Evolutionary conservation across 371 early-diverging fungal genomes (phyloP).

Genomic region (Mortierella sp.): DNA sequence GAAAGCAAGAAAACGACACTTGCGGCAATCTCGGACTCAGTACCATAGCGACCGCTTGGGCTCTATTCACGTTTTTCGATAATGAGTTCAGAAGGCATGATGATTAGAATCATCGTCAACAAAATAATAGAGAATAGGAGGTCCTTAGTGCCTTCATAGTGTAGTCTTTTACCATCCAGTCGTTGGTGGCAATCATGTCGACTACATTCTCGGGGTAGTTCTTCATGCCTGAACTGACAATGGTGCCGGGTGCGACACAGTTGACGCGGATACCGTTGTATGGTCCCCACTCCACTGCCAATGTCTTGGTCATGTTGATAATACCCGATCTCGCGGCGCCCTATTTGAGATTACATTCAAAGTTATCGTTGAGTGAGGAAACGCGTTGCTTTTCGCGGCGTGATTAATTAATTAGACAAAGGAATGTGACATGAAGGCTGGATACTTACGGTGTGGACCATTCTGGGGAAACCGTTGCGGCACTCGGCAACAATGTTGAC

Average conservation of each 20-base stretch:
- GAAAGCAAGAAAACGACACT: constrained; percentile 63
- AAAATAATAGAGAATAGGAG: not conserved
- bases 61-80: constrained; percentile 30
- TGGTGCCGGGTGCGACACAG: constrained; percentile 70
- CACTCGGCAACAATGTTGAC: constrained; percentile 67
- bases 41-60: constrained; percentile 65
- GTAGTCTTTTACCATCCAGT: constrained; percentile 53
- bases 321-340: constrained; percentile 54
- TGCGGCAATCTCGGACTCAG: constrained; percentile 65
- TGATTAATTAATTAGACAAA: not conserved
- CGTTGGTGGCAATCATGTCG: constrained; percentile 32
- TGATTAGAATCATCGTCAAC: not conserved
- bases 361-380: constrained; percentile 13
- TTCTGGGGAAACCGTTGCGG: constrained; percentile 60
- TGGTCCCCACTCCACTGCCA: constrained; percentile 67
- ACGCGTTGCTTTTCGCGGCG: not conserved
- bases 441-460: constrained; percentile 49
- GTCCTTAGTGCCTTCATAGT: not conserved
- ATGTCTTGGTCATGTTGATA: constrained; percentile 63
- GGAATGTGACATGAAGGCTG: not conserved
- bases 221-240: constrained; percentile 65
- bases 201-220: constrained; percentile 62
- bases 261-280: constrained; percentile 65
- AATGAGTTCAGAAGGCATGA: not conserved
- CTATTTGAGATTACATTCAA: not conserved